Evolutionary conservation across 202 grass and related monocot genomes (phyloP).

Genomic region (Cymbopogon flexuosus): DNA sequence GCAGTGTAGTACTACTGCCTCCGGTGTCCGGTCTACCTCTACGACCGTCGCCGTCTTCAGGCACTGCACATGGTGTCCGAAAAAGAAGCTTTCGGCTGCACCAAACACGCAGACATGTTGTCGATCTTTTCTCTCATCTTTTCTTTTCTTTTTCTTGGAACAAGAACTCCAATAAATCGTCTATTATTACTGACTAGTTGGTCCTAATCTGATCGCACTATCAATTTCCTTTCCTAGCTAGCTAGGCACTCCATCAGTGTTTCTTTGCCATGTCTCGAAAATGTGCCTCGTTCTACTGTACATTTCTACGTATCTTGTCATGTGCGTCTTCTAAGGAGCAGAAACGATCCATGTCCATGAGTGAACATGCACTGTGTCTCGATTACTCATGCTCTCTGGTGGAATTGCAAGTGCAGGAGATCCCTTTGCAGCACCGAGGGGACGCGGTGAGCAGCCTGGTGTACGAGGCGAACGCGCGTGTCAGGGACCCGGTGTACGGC

Average conservation of each 20-base stretch:
- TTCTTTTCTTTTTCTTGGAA: conserved; percentile 18
- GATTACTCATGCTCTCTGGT: not conserved
- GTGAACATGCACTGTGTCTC: too few species aligned
- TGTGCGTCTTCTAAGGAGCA: too few species aligned
- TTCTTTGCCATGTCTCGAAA: not conserved
- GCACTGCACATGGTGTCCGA: conserved; percentile 13
- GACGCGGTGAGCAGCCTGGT: conserved; percentile 95
- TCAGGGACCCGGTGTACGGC: conserved; percentile 85
- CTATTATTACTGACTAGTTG: too few species aligned
- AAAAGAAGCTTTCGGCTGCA: conserved; percentile 35
- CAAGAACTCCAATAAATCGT: conserved; percentile 3
- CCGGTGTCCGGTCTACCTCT: not conserved
- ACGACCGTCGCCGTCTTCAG: conserved; percentile 3
- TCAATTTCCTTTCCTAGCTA: not conserved
- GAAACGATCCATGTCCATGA: too few species aligned
- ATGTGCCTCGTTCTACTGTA: not conserved
- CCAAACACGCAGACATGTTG: conserved; percentile 30
- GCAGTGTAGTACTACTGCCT: not conserved
- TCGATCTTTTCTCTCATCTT: not conserved
- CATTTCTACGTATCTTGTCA: not conserved
- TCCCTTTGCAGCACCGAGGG: conserved; percentile 68
- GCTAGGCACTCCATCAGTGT: not conserved
- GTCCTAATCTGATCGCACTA: not conserved
- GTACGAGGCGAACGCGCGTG: conserved; percentile 93
- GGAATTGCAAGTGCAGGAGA: conserved; percentile 47